phyloP scores from a whole-genome alignment of 164 flowering plant species.

The Euptelea pleiosperma region DNA sequence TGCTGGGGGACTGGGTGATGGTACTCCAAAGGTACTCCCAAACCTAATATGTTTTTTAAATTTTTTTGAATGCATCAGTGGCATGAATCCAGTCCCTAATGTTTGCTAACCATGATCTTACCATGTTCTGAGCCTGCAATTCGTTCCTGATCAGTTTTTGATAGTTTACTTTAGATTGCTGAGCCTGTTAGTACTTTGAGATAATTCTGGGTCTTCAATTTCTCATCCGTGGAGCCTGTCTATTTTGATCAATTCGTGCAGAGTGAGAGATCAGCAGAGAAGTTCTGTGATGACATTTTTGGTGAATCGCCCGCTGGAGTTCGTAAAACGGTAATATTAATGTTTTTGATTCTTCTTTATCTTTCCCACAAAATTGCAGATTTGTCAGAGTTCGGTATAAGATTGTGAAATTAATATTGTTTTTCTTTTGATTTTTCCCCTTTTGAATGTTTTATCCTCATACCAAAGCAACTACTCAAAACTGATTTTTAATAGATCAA shows the following conservation, averaged over 20 bases:
- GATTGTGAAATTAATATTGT: not conserved
- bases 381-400: not conserved
- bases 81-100: too few relatives aligned
- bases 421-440: not conserved
- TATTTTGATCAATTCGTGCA: conserved; percentile 32
- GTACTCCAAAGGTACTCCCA: conserved; percentile 99
- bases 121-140: too few relatives aligned
- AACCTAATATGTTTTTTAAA: too few relatives aligned
- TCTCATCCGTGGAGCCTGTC: conserved; percentile 5
- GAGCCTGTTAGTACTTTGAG: not conserved
- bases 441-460: too few relatives aligned
- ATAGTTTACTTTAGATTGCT: not conserved
- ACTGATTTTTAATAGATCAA: too few relatives aligned
- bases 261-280: conserved; percentile 69
- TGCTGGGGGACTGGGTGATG: conserved; percentile 74
- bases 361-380: not conserved
- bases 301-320: conserved; percentile 92
- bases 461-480: too few relatives aligned
- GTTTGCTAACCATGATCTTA: too few relatives aligned
- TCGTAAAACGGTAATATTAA: conserved; percentile 53
- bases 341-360: not conserved
- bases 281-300: conserved; percentile 96
- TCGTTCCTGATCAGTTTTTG: not conserved
- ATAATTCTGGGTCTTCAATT: not conserved
- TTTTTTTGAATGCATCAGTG: not conserved